These are phyloP conservation scores for Phaffomyces antillensis DNA, from an alignment of 805 yeast genomes.

Conservation along the genomic window DNA sequence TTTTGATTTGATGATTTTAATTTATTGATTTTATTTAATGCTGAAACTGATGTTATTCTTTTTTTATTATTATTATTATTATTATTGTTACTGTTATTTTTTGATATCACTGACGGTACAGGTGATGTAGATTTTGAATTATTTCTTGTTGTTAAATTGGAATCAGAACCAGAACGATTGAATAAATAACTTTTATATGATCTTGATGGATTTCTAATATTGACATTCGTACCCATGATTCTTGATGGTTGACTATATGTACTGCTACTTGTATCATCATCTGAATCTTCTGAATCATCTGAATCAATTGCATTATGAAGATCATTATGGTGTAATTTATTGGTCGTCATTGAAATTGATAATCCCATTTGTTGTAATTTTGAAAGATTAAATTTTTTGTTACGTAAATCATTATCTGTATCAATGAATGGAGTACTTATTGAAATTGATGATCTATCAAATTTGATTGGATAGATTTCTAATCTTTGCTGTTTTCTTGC, in stretches of 20 bases:
- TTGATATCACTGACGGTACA: background rate
- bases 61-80: background rate
- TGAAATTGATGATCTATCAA: slow-evolving; percentile 28
- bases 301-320: slow-evolving; percentile 18
- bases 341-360: slow-evolving; percentile 70
- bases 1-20: slow-evolving; percentile 24
- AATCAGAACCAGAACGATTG: background rate
- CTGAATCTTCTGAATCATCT: slow-evolving; percentile 16
- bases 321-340: slow-evolving; percentile 33
- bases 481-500: slow-evolving; percentile 37
- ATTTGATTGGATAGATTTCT: slow-evolving; percentile 17
- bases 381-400: slow-evolving; percentile 38
- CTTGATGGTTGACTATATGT: slow-evolving; percentile 9
- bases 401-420: slow-evolving; percentile 19
- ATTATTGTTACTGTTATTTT: too few relatives aligned
- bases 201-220: background rate
- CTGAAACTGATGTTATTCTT: slow-evolving; percentile 2
- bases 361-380: slow-evolving; percentile 72
- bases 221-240: background rate
- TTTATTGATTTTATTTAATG: slow-evolving; percentile 11
- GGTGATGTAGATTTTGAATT: background rate
- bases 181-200: background rate
- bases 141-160: background rate
- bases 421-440: slow-evolving; percentile 24
- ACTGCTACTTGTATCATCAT: slow-evolving; percentile 21